Evolutionary conservation across 768 basidiomycete genomes (phyloP).

Genomic region (Hypholoma fasciculare): DNA sequence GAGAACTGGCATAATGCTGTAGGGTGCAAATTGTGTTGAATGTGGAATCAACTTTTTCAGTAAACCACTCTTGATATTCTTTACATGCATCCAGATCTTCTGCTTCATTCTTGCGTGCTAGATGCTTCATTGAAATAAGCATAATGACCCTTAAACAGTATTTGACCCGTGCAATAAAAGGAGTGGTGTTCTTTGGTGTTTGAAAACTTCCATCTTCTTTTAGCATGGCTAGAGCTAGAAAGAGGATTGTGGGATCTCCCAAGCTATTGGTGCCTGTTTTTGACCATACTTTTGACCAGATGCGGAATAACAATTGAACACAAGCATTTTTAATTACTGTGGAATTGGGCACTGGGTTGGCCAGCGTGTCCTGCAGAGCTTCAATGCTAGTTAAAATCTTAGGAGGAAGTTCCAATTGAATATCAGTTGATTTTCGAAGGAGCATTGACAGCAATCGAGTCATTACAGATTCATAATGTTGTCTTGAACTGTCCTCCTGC

Average conservation of each 20-base stretch:
- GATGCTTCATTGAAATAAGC: neutral
- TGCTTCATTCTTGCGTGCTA: neutral
- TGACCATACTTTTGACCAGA: neutral
- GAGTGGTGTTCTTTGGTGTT: neutral
- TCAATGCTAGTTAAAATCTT: too few species aligned
- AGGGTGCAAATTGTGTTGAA: constrained; percentile 7
- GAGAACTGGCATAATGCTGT: constrained; percentile 1
- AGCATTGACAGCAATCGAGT: too few species aligned
- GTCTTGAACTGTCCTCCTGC: too few species aligned
- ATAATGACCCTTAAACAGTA: constrained; percentile 7
- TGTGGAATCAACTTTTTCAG: constrained; percentile 7
- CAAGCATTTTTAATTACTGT: too few species aligned
- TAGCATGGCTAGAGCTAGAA: neutral
- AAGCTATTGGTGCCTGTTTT: constrained; percentile 2
- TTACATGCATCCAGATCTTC: neutral
- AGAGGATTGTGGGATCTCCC: constrained; percentile 1
- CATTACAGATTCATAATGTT: too few species aligned
- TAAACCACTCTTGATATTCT: neutral
- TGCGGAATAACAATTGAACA: too few species aligned
- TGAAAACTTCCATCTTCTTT: constrained; percentile 3
- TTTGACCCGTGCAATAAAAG: neutral
- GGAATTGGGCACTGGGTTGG: too few species aligned
- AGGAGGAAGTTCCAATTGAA: too few species aligned
- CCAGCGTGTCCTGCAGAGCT: too few species aligned
- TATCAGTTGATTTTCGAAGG: too few species aligned